These are phyloP conservation scores for Xerocomellus dryophilus DNA, from an alignment of 768 basidiomycete genomes.

Conservation along the genomic window DNA sequence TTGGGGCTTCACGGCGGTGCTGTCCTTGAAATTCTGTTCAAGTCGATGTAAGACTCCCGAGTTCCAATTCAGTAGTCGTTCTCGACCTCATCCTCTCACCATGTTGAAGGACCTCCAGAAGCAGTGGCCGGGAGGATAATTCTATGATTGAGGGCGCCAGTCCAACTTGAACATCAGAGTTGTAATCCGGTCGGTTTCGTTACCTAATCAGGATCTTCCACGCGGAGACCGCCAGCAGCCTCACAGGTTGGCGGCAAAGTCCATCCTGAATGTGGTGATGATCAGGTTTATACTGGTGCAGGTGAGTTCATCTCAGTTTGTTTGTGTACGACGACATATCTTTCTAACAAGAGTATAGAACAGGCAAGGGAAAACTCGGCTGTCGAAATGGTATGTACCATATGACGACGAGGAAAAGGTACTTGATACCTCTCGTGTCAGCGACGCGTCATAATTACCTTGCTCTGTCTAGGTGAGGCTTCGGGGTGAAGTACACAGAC, in stretches of 20 bases:
- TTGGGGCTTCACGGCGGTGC: no score
- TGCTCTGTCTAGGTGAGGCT: conserved; percentile 70
- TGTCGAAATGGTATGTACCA: conserved; percentile 99
- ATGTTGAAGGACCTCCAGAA: neutral
- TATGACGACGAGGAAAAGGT: conserved; percentile 98
- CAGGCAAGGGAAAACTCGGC: conserved; percentile 94
- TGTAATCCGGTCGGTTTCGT: neutral
- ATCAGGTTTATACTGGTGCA: conserved; percentile 98
- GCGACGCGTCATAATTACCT: conserved; percentile 1
- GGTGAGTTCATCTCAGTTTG: conserved; percentile 41
- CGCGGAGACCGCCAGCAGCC: neutral
- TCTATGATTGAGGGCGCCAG: neutral
- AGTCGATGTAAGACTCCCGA: neutral
- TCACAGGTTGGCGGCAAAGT: neutral
- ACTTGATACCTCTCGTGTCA: neutral
- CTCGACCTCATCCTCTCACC: neutral
- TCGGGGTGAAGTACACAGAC: conserved; percentile 92
- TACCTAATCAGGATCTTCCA: conserved; percentile 14
- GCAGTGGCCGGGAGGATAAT: neutral
- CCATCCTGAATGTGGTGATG: conserved; percentile 47
- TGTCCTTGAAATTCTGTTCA: neutral
- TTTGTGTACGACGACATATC: neutral
- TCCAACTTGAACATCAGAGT: no score
- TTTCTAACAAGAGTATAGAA: conserved; percentile 52
- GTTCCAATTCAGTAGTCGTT: neutral